Base-by-base conservation (phyloP, 306 rosid species). In the Prunus dulcis region DNA sequence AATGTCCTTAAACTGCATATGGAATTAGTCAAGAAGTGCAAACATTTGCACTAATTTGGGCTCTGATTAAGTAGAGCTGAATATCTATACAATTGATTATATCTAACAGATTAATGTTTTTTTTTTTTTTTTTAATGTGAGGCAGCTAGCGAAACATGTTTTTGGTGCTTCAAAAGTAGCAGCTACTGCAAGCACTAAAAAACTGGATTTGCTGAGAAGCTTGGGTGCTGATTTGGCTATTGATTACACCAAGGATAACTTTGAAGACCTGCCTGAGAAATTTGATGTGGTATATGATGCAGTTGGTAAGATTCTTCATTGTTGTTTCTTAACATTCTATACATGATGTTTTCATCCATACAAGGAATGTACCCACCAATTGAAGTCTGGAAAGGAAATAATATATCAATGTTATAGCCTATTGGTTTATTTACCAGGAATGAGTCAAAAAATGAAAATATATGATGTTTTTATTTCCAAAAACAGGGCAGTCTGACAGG, bases 251-350 rank as follows among this genome's bases (percentile, higher is more conserved):
- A 93, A 84, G 75, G 77, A 83, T 66, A 90, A 89, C 49, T 72
- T 78, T 32, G 91, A 83, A 75, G 87, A 92, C 2, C 73, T 88
- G 3, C 65, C 83, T 0, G 97, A 92, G 75, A 90, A 92, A 80
- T 90, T 90, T 71, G 96, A 90, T 78, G 80, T 90, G 0, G 91
- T 90, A 8, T 92, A 77, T 27, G 92, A 92, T 55, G 22, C 93
- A 75, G 87, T 90, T 67, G 96, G 97, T 92, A 12, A 83, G 82
- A 51, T 3, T 75, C 47, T 47, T 5, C 67, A 27, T 9, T 22
- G 38, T 65, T 76, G 22, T 15, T 13, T 25, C 41, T 34, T 6
- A 6, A 34, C 41, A 34, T 34, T 34, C 41, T 34, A 6, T 34
- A 34, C 41, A 6, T 34, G 0, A 34, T 34, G 41, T 34, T 32